These are phyloP conservation scores for Saccharomycopsis oosterbeekiorum DNA, from an alignment of 805 yeast genomes.

Conservation along the genomic window DNA sequence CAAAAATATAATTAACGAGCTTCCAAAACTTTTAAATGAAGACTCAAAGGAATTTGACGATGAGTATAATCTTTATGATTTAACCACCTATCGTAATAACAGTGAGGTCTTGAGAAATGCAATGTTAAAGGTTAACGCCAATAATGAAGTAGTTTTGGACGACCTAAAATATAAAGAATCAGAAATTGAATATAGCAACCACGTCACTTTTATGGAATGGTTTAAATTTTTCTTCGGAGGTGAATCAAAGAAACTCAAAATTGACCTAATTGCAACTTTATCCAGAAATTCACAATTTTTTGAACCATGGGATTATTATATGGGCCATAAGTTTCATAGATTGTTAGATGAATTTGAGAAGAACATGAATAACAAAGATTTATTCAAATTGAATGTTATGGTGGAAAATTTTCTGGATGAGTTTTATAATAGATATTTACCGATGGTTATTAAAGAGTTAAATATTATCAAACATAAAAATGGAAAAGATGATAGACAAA, in stretches of 20 bases:
- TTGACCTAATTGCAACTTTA: conserved; percentile 1
- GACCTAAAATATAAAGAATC: background rate
- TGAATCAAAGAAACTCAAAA: conserved; percentile 1
- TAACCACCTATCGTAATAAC: background rate
- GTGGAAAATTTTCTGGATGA: background rate
- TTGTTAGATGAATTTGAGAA: background rate
- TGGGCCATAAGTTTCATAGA: background rate
- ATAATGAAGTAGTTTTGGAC: conserved; percentile 1
- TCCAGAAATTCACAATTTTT: background rate
- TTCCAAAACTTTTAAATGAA: background rate
- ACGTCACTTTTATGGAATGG: background rate
- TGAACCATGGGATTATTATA: conserved; percentile 9
- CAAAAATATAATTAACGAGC: background rate
- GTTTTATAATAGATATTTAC: background rate
- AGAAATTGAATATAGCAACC: background rate
- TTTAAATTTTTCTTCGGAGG: background rate
- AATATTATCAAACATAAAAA: background rate
- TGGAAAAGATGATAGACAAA: background rate
- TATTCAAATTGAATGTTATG: background rate
- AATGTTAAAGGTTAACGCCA: background rate
- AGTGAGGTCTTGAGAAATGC: background rate
- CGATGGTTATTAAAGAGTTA: background rate
- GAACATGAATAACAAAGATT: background rate
- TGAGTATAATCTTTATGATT: background rate
- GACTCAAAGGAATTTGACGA: background rate